Evolutionary conservation across 2,329 filamentous ascomycete species (phyloP).

Genomic region (Calonectria pseudoturangicola): DNA sequence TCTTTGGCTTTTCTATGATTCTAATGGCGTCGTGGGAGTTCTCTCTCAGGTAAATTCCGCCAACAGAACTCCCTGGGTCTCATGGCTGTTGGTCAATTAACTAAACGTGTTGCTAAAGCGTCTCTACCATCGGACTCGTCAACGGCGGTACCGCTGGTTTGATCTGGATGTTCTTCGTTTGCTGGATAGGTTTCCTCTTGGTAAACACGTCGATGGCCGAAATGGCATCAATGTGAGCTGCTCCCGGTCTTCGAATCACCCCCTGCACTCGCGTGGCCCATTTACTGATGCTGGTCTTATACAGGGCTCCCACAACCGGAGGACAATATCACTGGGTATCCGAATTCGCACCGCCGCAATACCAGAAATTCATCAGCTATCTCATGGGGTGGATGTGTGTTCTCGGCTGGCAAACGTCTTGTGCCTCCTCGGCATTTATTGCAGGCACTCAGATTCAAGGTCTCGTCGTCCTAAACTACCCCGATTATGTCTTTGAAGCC

Average conservation of each 20-base stretch:
- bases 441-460: slow-evolving; percentile 67
- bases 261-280: background rate
- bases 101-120: slow-evolving; percentile 27
- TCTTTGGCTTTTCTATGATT: slow-evolving; percentile 68
- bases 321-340: slow-evolving; percentile 77
- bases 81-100: background rate
- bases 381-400: slow-evolving; percentile 68
- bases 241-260: background rate
- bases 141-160: slow-evolving; percentile 68
- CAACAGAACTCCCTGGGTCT: fast-evolving
- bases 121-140: slow-evolving; percentile 50
- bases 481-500: slow-evolving; percentile 37
- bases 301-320: slow-evolving; percentile 70
- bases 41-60: slow-evolving; percentile 57
- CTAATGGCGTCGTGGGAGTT: slow-evolving; percentile 67
- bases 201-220: slow-evolving; percentile 67
- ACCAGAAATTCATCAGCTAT: slow-evolving; percentile 73
- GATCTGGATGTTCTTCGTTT: slow-evolving; percentile 66
- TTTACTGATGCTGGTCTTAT: slow-evolving; percentile 4
- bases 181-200: slow-evolving; percentile 61
- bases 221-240: slow-evolving; percentile 66
- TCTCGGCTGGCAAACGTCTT: slow-evolving; percentile 66
- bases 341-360: slow-evolving; percentile 68
- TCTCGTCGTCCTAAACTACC: slow-evolving; percentile 60
- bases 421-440: slow-evolving; percentile 64